Evolutionary conservation across 108 stramenopile genomes (phyloP), one percentile per base, ranked within the genome.

Genomic region (Parietichytrium sp.): DNA sequence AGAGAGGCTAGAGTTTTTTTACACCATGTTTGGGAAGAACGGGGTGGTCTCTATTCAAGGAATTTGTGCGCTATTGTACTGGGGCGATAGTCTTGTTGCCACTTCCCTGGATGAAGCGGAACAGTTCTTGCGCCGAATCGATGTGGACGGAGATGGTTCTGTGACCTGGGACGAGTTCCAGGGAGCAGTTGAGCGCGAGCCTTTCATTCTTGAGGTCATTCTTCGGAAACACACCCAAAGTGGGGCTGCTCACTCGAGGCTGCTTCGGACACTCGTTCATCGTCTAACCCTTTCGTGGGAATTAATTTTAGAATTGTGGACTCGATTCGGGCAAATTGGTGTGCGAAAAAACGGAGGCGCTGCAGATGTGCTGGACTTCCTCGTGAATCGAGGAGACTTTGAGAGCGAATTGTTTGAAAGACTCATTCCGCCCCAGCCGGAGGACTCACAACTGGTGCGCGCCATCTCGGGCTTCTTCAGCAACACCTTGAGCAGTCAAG

Each of bases 51-150:
- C 42, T n/a, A 72, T 72, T 27, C 38, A 72, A 10, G 61, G 61
- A 13, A n/a, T 72, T 10, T 72, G 61, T 25, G 61, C 61, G 16
- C 20, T 72, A 25, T 42, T 72, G 20, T 72, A 72, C 61, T 42
- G 36, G 13, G 61, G 61, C 15, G 61, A 72, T 72, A 33, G 61
- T n/a, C 10, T 72, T n/a, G 42, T 72, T 47, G 61, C 61, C 33
- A 23, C 61, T n/a, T 72, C 61, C n/a, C 25, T 72, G 61, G 38
- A 45, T n/a, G 61, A 72, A 6, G 61, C 61, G 10, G 61, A 72
- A 42, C 61, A 42, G 6, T 72, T 72, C 42, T 45, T 72, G 0
- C 33, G 61, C 8, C 45, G 38, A 1, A 23, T 72, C 1, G 61
- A 72, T 20, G 38, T 3, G 33, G 61, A 72, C 33, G 61, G 61